Evolutionary conservation across 2,329 filamentous ascomycete species (phyloP).

Genomic region (Tympanopsis confertula): DNA sequence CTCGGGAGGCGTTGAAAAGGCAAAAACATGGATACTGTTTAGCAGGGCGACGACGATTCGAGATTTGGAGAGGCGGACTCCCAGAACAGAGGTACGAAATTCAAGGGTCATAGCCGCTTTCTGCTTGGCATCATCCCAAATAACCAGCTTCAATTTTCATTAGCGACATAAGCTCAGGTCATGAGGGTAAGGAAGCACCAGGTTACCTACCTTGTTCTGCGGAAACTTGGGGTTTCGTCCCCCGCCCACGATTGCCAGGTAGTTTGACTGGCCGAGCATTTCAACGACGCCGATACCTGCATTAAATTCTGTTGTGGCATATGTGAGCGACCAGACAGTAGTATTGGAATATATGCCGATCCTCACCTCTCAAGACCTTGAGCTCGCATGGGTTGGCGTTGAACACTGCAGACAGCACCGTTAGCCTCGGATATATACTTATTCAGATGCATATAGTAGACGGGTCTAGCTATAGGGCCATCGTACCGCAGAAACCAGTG

Average conservation of each 20-base stretch:
- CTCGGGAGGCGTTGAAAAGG: conserved; percentile 61
- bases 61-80: conserved; percentile 64
- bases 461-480: conserved; percentile 1
- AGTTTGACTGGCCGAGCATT: conserved; percentile 80
- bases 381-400: not conserved
- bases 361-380: not conserved
- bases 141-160: conserved; percentile 48
- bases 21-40: conserved; percentile 72
- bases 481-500: conserved; percentile 71
- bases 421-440: not conserved
- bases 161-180: not conserved
- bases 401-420: not conserved
- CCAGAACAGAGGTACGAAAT: conserved; percentile 68
- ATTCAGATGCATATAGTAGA: too few species aligned
- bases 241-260: conserved; percentile 79
- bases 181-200: not conserved
- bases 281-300: conserved; percentile 72
- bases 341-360: not conserved
- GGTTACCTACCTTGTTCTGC: conserved; percentile 59
- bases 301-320: conserved; percentile 49
- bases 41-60: conserved; percentile 72
- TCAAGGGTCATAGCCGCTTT: conserved; percentile 67
- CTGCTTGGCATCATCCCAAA: conserved; percentile 81
- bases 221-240: conserved; percentile 76
- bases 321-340: not conserved